These are phyloP conservation scores for Marasmius sp. DNA, from an alignment of 1,284 basidiomycete species.

Conservation along the genomic window DNA sequence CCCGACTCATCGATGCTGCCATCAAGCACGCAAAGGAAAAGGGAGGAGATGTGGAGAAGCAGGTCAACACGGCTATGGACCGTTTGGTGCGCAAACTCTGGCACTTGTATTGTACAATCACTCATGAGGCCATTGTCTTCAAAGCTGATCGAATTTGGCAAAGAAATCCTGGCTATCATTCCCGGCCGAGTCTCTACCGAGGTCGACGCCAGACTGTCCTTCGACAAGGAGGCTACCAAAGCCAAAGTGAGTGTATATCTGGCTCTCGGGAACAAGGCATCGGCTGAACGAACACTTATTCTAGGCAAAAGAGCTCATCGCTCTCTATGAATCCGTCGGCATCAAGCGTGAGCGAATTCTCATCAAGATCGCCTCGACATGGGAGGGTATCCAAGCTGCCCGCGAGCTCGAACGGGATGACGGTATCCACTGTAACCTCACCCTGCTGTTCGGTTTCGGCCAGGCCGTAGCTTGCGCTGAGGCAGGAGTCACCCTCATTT, in stretches of 20 bases:
- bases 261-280: background rate
- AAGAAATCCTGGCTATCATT: conserved; percentile 93
- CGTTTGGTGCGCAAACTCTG: conserved; percentile 65
- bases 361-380: conserved; percentile 99
- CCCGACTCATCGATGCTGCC: conserved; percentile 82
- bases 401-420: conserved; percentile 92
- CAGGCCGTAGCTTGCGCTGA: conserved; percentile 99
- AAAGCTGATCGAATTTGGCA: conserved; percentile 95
- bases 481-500: conserved; percentile 97
- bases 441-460: conserved; percentile 96
- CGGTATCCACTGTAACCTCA: conserved; percentile 98
- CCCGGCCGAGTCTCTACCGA: conserved; percentile 99
- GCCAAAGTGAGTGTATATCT: conserved; percentile 56
- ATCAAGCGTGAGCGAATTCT: conserved; percentile 91
- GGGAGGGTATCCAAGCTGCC: conserved; percentile 99
- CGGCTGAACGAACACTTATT: too few relatives aligned
- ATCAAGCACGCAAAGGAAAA: conserved; percentile 83
- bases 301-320: conserved; percentile 90
- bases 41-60: conserved; percentile 70
- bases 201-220: conserved; percentile 96
- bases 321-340: conserved; percentile 89
- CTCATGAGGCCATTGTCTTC: background rate
- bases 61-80: conserved; percentile 82
- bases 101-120: background rate
- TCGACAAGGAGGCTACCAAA: conserved; percentile 92